Evolutionary conservation across 805 yeast species (phyloP).

Genomic region (Candida succiphila): DNA sequence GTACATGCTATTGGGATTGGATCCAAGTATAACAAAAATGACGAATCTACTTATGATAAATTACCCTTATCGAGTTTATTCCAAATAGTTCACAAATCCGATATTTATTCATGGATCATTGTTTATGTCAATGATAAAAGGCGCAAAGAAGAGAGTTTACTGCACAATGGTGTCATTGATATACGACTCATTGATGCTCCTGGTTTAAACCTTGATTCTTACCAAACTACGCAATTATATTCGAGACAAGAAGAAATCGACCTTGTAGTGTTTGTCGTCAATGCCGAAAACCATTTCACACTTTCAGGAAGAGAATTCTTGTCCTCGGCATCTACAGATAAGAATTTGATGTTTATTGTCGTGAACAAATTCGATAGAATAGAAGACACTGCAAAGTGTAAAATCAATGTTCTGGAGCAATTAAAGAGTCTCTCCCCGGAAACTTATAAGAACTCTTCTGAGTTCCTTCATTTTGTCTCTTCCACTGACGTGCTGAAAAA

Average conservation of each 20-base stretch:
- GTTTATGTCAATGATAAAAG: slow-evolving; percentile 77
- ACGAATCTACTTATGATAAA: slow-evolving; percentile 57
- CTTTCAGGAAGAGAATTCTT: slow-evolving; percentile 91
- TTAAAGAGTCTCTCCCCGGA: slow-evolving; percentile 82
- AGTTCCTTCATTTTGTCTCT: slow-evolving; percentile 89
- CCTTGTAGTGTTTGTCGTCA: slow-evolving; percentile 89
- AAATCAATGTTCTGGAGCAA: slow-evolving; percentile 68
- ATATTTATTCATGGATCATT: slow-evolving; percentile 61
- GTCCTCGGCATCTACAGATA: slow-evolving; percentile 82
- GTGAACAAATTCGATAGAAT: slow-evolving; percentile 89
- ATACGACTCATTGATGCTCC: slow-evolving; percentile 95
- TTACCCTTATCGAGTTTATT: slow-evolving; percentile 47
- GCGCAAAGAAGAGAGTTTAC: slow-evolving; percentile 53
- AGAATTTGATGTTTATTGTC: slow-evolving; percentile 85
- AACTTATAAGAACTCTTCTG: slow-evolving; percentile 78
- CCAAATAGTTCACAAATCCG: slow-evolving; percentile 64
- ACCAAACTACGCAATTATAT: slow-evolving; percentile 90
- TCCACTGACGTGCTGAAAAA: slow-evolving; percentile 39
- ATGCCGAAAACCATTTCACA: slow-evolving; percentile 93
- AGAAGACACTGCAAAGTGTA: slow-evolving; percentile 71
- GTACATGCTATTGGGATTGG: slow-evolving; percentile 82
- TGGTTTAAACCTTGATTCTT: slow-evolving; percentile 86
- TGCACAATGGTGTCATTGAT: slow-evolving; percentile 86
- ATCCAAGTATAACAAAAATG: slow-evolving; percentile 35
- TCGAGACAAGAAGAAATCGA: slow-evolving; percentile 97